Percentiles rank a stretch among this genome's conserved stretches.
phyloP scores from a whole-genome alignment of 208 protist genomes.

The Leishmania turanica region DNA sequence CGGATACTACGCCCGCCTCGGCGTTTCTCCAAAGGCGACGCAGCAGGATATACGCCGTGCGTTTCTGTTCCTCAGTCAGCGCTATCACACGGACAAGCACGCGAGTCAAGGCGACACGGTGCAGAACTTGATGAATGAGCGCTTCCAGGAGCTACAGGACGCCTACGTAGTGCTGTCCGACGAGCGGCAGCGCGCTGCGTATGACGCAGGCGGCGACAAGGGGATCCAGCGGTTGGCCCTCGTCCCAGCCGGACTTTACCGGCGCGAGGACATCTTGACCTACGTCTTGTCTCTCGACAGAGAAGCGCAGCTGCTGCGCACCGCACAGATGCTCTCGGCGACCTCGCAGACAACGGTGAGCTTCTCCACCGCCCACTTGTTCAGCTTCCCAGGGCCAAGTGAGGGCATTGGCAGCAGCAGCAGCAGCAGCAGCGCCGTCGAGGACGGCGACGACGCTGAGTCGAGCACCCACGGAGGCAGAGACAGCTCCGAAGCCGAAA shows the following conservation, averaged over 20 bases:
- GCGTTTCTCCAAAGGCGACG: slow-evolving; percentile 49
- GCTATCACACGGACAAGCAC: slow-evolving; percentile 91
- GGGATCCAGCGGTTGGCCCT: slow-evolving; percentile 62
- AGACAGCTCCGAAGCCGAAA: not conserved
- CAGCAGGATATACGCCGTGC: slow-evolving; percentile 71
- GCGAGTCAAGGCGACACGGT: slow-evolving; percentile 32
- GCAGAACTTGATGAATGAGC: slow-evolving; percentile 71
- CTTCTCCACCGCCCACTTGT: slow-evolving; percentile 64
- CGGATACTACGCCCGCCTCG: slow-evolving; percentile 84
- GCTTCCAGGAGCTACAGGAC: slow-evolving; percentile 81
- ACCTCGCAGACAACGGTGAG: slow-evolving; percentile 46
- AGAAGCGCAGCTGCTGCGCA: slow-evolving; percentile 55
- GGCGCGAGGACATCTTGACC: slow-evolving; percentile 50
- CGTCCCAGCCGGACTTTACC: slow-evolving; percentile 45
- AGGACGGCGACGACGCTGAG: not conserved
- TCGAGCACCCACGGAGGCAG: not conserved
- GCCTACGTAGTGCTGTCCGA: slow-evolving; percentile 84
- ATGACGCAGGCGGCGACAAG: slow-evolving; percentile 60
- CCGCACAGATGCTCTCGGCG: slow-evolving; percentile 64
- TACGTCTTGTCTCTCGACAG: slow-evolving; percentile 70
- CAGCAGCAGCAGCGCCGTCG: not conserved
- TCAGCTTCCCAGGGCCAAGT: slow-evolving; percentile 2
- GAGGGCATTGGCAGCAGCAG: not conserved
- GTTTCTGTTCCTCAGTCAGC: slow-evolving; percentile 78
- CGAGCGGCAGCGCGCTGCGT: slow-evolving; percentile 69